phyloP scores from a whole-genome alignment of 2,329 filamentous ascomycete species.

The Passalora sequoiae region DNA sequence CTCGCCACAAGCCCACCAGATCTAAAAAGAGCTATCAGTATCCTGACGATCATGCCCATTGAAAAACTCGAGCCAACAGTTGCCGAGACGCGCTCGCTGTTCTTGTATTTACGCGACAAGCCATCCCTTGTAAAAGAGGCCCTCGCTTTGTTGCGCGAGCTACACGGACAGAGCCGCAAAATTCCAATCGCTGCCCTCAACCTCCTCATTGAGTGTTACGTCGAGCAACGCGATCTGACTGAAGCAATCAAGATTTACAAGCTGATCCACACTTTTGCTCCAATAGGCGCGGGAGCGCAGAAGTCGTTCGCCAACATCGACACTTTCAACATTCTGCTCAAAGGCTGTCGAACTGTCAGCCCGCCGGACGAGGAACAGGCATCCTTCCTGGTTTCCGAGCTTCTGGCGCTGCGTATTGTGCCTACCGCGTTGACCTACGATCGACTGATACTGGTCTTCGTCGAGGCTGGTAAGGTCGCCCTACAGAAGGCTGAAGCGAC shows the following conservation, averaged over 20 bases:
- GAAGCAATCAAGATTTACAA: slow-evolving; percentile 58
- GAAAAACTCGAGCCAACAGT: slow-evolving; percentile 55
- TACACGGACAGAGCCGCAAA: slow-evolving; percentile 47
- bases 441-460: slow-evolving; percentile 54
- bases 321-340: slow-evolving; percentile 57
- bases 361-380: slow-evolving; percentile 48
- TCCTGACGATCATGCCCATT: slow-evolving; percentile 68
- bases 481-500: slow-evolving; percentile 2
- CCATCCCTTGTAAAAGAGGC: slow-evolving; percentile 47
- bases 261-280: slow-evolving; percentile 46
- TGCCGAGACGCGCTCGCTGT: slow-evolving; percentile 61
- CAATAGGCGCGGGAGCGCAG: slow-evolving; percentile 18
- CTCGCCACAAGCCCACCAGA: slow-evolving; percentile 50
- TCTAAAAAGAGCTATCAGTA: slow-evolving; percentile 60
- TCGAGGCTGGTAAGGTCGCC: slow-evolving; percentile 23
- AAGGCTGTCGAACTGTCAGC: slow-evolving; percentile 24
- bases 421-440: slow-evolving; percentile 60
- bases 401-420: slow-evolving; percentile 51
- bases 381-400: slow-evolving; percentile 59
- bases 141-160: slow-evolving; percentile 52
- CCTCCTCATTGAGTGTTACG: slow-evolving; percentile 49
- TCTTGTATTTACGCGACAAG: slow-evolving; percentile 49
- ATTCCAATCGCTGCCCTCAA: slow-evolving; percentile 52
- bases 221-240: slow-evolving; percentile 42
- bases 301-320: slow-evolving; percentile 37